Base-by-base conservation (phyloP, 228 moss, liverwort and hornwort genomes). In the Sphagnum fallax region DNA sequence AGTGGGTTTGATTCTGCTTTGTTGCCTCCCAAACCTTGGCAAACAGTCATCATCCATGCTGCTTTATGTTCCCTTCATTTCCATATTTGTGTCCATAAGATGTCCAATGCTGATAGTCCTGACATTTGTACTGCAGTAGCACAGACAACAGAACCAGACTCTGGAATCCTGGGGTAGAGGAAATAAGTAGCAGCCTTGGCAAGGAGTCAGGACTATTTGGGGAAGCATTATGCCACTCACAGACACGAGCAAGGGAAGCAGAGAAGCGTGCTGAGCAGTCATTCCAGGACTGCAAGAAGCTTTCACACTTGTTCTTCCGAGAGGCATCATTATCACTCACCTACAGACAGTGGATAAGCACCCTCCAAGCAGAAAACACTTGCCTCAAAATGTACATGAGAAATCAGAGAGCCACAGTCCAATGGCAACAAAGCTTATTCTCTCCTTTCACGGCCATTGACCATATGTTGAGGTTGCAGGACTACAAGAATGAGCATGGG, bases 211-310 rank as follows among this genome's bases (percentile, higher is more conserved):
- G 81, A 71, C 77, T 90, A 16, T 65, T 95, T 60, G 92, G 87
- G 63, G 88, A 95, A 83, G 95, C 95, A 12, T 75, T 95, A 49
- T 92, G 95, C 70, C 92, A 88, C 73, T 92, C 95, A 11, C 95
- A 92, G 68, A 95, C 95, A 53, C 81, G 95, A 79, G 95, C 95
- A 63, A 81, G 95, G 72, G 90, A 92, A 76, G 92, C 92, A 52
- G 92, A 90, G 75, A 83, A 85, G 70, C 88, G 78, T 82, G 87
- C 83, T 58, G 87, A 92, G 69, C 79, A 82, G 66, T 81, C 77
- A 10, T 76, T 69, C 49, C 82, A 87, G 73, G 95, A 95, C 69
- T 87, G 83, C 72, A 88, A 89, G 57, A 78, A 73, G 61, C 61
- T 95, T 61, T 78, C 87, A 48, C 77, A 80, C 65, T 71, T 95